phyloP scores from a whole-genome alignment of 2,329 filamentous ascomycete genomes.

The Monosporascus cannonballus region DNA sequence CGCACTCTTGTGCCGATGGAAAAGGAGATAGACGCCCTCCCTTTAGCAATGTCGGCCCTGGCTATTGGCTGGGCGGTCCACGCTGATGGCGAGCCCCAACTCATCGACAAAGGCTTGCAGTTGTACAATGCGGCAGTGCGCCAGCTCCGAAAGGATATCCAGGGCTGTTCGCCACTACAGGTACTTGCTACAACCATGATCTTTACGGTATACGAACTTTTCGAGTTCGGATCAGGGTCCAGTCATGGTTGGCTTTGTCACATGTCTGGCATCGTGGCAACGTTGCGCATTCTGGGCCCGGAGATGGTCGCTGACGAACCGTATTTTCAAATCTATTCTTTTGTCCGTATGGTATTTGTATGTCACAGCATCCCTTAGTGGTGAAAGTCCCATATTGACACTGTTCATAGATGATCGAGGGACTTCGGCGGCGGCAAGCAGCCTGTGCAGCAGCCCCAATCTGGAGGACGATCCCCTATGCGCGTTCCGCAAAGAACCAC shows the following conservation, averaged over 20 bases:
- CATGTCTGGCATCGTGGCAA: constrained; percentile 11
- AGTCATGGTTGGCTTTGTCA: constrained; percentile 14
- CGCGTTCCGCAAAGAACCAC: constrained; percentile 7
- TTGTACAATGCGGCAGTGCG: constrained; percentile 13
- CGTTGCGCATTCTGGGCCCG: constrained; percentile 10
- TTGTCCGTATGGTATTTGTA: constrained; percentile 14
- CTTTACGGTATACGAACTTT: constrained; percentile 14
- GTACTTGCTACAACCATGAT: constrained; percentile 11
- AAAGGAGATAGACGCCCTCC: constrained; percentile 12
- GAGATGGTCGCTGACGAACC: constrained; percentile 10
- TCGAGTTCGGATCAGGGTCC: constrained; percentile 12
- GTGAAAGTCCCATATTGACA: background rate
- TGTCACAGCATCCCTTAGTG: constrained; percentile 1
- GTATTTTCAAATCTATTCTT: constrained; percentile 11
- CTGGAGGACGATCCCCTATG: constrained; percentile 10
- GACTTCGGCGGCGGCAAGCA: constrained; percentile 6
- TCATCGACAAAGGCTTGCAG: constrained; percentile 13
- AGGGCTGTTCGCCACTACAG: constrained; percentile 8
- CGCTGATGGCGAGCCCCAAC: constrained; percentile 5
- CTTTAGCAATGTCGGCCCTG: constrained; percentile 15
- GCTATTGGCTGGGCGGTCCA: constrained; percentile 16
- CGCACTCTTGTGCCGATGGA: constrained; percentile 8
- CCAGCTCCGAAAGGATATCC: constrained; percentile 11
- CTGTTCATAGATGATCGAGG: constrained; percentile 10
- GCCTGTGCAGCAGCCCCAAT: constrained; percentile 10